Base-by-base conservation (phyloP, 345 rosid species). In the Pistacia atlantica region DNA sequence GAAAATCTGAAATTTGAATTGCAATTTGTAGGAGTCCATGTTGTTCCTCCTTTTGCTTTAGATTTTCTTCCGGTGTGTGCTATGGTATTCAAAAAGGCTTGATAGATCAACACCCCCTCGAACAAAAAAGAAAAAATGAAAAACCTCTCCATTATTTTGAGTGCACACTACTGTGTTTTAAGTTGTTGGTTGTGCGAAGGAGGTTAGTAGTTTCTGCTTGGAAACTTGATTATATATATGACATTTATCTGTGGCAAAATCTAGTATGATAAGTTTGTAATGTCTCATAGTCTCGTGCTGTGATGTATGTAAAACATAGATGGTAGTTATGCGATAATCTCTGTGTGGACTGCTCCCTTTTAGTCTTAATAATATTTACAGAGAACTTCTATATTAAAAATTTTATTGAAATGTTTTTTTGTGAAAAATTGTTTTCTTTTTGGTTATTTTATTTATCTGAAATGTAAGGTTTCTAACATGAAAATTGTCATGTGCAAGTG, bases 401-500 rank as follows among this genome's bases (percentile, higher is more conserved):
- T 11, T 33, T n/a, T 8, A 42, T 65, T 42, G 69, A 38, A 38
- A 28, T 38, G 8, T 38, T 65, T 42, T 11, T 11, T 5, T 55
- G 46, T n/a, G 45, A 54, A 33, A 35, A 18, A 6, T 22, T 17
- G 9, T 31, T 31, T 56, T 71, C 18, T 11, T n/a, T 35, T 11
- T 71, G 35, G 33, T 71, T 25, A 37, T 57, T 71, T 54, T 57
- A 6, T 13, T 1, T 69, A 2, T 51, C 64, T 20, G 31, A 57
- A 42, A n/a, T 4, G 42, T 38, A 38, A 38, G 42, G 7, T 38
- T 65, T 75, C 80, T 86, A 74, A 86, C 54, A 55, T 52, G 45
- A 37, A 31, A 68, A 25, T n/a, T 75, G 78, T 68, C 31, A n/a
- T 64, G 68, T 65, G 73, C 77, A 86, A 95, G 98, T 95, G 99